Percentiles rank a stretch among this genome's conserved stretches.
These are phyloP conservation scores for Picea engelmannii DNA, from an alignment of 83 land plant genomes.

Conservation along the genomic window DNA sequence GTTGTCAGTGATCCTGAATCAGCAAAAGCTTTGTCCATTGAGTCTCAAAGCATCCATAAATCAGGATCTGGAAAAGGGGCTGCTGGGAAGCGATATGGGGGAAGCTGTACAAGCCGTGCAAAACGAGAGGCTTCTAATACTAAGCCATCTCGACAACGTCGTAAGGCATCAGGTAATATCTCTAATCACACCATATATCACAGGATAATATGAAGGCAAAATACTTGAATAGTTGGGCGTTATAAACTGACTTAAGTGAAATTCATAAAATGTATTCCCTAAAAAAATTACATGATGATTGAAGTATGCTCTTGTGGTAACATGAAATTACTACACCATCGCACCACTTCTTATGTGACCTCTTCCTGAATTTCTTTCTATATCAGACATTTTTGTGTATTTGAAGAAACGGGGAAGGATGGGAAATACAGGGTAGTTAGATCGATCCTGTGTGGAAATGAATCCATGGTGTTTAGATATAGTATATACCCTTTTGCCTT, in stretches of 20 bases:
- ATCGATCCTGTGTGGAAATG: no score
- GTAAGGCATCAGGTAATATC: slow-evolving; percentile 30
- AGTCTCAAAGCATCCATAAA: slow-evolving; percentile 44
- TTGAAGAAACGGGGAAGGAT: background rate
- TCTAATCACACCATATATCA: background rate
- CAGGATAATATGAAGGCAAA: background rate
- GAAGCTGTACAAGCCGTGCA: slow-evolving; percentile 22
- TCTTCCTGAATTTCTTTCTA: background rate
- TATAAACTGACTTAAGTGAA: no score
- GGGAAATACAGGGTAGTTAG: no score
- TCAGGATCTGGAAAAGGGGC: slow-evolving; percentile 34
- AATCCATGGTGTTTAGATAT: no score
- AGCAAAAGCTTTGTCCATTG: slow-evolving; percentile 41
- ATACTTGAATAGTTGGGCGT: background rate
- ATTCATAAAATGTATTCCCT: no score
- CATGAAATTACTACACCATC: no score
- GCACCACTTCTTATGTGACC: background rate
- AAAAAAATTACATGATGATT: no score
- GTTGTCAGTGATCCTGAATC: slow-evolving; percentile 35
- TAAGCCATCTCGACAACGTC: slow-evolving; percentile 37
- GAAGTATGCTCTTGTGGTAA: no score
- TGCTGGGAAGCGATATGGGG: slow-evolving; percentile 32
- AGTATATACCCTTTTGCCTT: no score
- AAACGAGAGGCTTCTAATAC: slow-evolving; percentile 30
- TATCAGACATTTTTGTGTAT: background rate